Conservation (phyloP, 75 land plant genomes). For the Pseudotsuga menziesii region DNA sequence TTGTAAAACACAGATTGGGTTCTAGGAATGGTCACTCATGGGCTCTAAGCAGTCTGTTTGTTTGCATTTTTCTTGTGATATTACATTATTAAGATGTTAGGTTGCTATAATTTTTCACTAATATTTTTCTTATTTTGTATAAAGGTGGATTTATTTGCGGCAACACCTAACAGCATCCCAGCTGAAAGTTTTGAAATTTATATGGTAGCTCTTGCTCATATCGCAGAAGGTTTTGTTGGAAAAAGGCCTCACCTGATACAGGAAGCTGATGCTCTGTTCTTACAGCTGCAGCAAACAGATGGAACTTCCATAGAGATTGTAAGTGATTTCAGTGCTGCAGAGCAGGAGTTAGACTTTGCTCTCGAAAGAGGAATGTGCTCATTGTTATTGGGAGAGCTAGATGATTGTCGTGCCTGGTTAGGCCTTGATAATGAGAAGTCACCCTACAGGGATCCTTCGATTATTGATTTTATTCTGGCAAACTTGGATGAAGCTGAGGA, state of each 20-base stretch:
- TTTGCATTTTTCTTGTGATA: constrained; percentile 2
- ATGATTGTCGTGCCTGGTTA: constrained; percentile 76
- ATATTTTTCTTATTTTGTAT: background rate
- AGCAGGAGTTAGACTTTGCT: constrained; percentile 54
- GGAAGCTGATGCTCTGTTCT: constrained; percentile 69
- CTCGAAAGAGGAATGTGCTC: constrained; percentile 84
- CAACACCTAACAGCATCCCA: constrained; percentile 81
- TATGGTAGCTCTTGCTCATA: constrained; percentile 86
- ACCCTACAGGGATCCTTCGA: constrained; percentile 64
- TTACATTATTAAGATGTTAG: background rate
- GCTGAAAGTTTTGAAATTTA: constrained; percentile 86
- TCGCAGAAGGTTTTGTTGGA: constrained; percentile 70
- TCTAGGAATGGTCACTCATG: too few species aligned
- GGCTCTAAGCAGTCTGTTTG: constrained; percentile 1
- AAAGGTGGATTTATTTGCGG: constrained; percentile 73
- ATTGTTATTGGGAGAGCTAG: constrained; percentile 78
- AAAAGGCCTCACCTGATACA: constrained; percentile 80
- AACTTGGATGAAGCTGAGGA: constrained; percentile 62
- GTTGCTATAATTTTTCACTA: background rate
- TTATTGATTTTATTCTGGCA: constrained; percentile 68
- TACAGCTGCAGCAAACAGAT: constrained; percentile 75
- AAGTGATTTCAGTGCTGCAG: constrained; percentile 22
- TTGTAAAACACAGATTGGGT: background rate
- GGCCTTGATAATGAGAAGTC: constrained; percentile 71
- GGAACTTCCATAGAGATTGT: constrained; percentile 19